Evolutionary conservation across 169 alveolate species (phyloP).

Genomic region (Plasmodium inui): DNA sequence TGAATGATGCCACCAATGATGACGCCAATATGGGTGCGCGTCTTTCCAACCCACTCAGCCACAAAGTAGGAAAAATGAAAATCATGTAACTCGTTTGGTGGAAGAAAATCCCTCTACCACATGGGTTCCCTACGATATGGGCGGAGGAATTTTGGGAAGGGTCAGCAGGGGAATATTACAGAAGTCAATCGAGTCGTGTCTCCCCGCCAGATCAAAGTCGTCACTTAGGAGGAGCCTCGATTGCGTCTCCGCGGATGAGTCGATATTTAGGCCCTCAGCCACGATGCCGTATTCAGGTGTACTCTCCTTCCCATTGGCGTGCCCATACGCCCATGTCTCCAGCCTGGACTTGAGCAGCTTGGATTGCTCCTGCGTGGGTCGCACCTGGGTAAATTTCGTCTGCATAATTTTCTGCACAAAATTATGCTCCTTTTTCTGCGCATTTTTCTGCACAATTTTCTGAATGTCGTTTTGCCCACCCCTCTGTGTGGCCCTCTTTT

Average conservation of each 20-base stretch:
- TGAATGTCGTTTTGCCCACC: not conserved
- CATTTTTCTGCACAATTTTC: not conserved
- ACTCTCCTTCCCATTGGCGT: not conserved
- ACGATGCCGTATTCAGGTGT: not conserved
- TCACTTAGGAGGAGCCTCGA: not conserved
- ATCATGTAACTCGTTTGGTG: not conserved
- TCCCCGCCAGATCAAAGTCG: not conserved
- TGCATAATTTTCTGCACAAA: not conserved
- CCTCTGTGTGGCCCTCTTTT: not conserved
- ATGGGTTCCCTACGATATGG: slow-evolving; percentile 19
- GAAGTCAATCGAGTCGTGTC: slow-evolving; percentile 7
- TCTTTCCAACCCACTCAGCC: not conserved
- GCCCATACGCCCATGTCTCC: not conserved
- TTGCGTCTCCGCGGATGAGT: not conserved
- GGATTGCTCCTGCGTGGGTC: not conserved
- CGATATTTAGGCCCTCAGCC: not conserved
- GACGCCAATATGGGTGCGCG: not conserved
- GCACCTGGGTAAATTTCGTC: not conserved
- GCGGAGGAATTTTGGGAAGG: slow-evolving; percentile 70
- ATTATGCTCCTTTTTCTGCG: not conserved
- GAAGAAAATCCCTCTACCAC: not conserved
- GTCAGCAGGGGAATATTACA: slow-evolving; percentile 36
- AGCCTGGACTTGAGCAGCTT: not conserved
- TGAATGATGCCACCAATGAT: not conserved
- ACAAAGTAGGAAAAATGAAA: not conserved